These are phyloP conservation scores for Suillus brevipes DNA, from an alignment of 768 basidiomycete species.

Conservation along the genomic window DNA sequence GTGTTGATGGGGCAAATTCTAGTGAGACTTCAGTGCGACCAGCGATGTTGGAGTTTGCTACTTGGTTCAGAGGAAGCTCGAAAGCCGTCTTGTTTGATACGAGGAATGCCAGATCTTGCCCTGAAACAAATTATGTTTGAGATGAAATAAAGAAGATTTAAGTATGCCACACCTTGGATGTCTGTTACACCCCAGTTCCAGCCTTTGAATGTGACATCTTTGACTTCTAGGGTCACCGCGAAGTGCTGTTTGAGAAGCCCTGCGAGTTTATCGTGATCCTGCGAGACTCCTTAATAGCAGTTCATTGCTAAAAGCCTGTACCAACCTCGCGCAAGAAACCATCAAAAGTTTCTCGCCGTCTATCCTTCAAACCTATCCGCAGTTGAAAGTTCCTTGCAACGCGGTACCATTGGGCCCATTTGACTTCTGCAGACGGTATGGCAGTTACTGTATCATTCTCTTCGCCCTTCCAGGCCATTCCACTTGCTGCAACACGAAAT, in stretches of 20 bases:
- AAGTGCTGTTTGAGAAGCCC: slow-evolving; percentile 85
- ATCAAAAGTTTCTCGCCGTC: slow-evolving; percentile 83
- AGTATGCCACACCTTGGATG: slow-evolving; percentile 71
- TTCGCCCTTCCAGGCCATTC: slow-evolving; percentile 92
- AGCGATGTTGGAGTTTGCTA: slow-evolving; percentile 97
- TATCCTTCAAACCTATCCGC: slow-evolving; percentile 76
- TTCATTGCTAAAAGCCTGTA: background rate
- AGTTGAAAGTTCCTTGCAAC: slow-evolving; percentile 94
- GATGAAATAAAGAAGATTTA: background rate
- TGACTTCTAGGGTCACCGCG: slow-evolving; percentile 77
- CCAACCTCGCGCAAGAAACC: slow-evolving; percentile 87
- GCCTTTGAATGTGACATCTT: slow-evolving; percentile 87
- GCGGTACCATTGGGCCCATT: slow-evolving; percentile 88
- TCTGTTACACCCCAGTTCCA: slow-evolving; percentile 99
- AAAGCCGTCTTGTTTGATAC: slow-evolving; percentile 88
- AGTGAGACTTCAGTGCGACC: slow-evolving; percentile 98
- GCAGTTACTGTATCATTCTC: slow-evolving; percentile 64
- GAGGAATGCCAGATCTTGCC: slow-evolving; percentile 87
- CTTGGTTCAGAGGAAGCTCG: slow-evolving; percentile 80
- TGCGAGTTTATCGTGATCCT: slow-evolving; percentile 92
- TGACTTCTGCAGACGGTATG: slow-evolving; percentile 71
- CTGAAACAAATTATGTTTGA: slow-evolving; percentile 43
- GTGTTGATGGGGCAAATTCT: slow-evolving; percentile 71
- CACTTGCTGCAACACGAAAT: slow-evolving; percentile 84
- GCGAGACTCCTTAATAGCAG: slow-evolving; percentile 6